Evolutionary conservation across 2,329 filamentous ascomycete species (phyloP), one percentile per base, ranked within the genome.

Genomic region (Colletotrichum phormii): DNA sequence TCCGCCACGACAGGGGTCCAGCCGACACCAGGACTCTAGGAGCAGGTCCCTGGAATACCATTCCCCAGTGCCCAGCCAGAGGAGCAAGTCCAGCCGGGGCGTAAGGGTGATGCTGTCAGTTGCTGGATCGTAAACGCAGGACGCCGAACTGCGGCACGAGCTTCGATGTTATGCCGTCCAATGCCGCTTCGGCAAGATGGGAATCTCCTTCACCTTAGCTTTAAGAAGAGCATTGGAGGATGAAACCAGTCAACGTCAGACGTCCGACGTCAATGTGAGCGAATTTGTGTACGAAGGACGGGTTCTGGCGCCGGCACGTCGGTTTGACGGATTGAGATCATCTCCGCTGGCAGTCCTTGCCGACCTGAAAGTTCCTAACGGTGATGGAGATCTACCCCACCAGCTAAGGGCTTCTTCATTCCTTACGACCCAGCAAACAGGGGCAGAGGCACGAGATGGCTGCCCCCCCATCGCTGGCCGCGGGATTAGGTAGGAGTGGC

Each of bases 241-340:
- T 42, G 31, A 64, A 64, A 64, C 61, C 49, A 35, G 31, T 22
- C 13, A 26, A 51, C 31, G 12, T 37, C 29, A 53, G 31, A 54
- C 51, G 49, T 22, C 8, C 26, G 31, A 26, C 22, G 24, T 54
- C 22, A 26, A 29, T 9, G 33, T 31, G 33, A 64, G 62, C 33
- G 18, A 57, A 57, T 64, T 64, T 22, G 51, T 64, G 51, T 57
- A 22, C 15, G 15, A 15, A 29, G 51, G 46, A 15, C 15, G 9
- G 24, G n/a, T 26, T 49, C 29, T 51, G 35, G 54, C 26, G 35
- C 60, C 65, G 46, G 59, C 55, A 72, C 69, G 59, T 70, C 70
- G 60, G 70, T 60, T 58, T 69, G 46, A 51, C 66, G 70, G 71
- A 70, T 70, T 72, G 66, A 31, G 66, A 72, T 72, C 60, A 72